Evolutionary conservation across 192 early-diverging fungal species (phyloP).

Genomic region (Coemansia sp.): DNA sequence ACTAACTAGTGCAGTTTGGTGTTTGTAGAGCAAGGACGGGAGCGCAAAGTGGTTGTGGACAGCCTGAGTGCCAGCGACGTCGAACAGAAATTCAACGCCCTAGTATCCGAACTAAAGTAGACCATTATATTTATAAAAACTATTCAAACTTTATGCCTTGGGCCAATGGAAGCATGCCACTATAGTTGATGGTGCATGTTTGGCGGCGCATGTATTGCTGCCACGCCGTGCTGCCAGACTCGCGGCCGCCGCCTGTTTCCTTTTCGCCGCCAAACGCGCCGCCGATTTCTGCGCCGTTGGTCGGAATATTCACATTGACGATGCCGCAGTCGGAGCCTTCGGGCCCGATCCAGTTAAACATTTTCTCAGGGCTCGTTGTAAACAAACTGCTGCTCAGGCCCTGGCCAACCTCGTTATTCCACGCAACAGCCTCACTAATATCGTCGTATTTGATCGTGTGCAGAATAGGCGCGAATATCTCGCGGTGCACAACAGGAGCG

Average conservation of each 20-base stretch:
- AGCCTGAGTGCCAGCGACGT: slow-evolving; percentile 69
- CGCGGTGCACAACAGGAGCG: slow-evolving; percentile 82
- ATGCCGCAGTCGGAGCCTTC: slow-evolving; percentile 88
- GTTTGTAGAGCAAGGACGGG: slow-evolving; percentile 70
- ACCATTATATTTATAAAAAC: neutral
- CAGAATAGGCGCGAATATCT: slow-evolving; percentile 93
- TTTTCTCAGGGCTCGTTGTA: slow-evolving; percentile 71
- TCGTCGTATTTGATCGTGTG: slow-evolving; percentile 77
- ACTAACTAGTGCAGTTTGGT: neutral
- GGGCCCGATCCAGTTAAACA: slow-evolving; percentile 93
- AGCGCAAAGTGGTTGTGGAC: slow-evolving; percentile 75
- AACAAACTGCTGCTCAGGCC: slow-evolving; percentile 85
- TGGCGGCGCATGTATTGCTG: slow-evolving; percentile 86
- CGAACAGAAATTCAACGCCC: slow-evolving; percentile 64
- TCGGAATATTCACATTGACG: slow-evolving; percentile 95
- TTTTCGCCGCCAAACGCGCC: slow-evolving; percentile 98
- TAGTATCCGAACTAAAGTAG: slow-evolving; percentile 57
- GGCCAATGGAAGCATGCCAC: slow-evolving; percentile 80
- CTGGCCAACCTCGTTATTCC: slow-evolving; percentile 88
- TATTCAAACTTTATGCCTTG: slow-evolving; percentile 97
- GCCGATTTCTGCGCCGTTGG: slow-evolving; percentile 96
- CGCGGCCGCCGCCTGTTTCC: slow-evolving; percentile 93
- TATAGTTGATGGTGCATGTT: slow-evolving; percentile 86
- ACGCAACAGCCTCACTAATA: slow-evolving; percentile 79
- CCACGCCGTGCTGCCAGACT: slow-evolving; percentile 89